Conservation (phyloP, 1,284 basidiomycete species). For the Ceratobasidium sp. region DNA sequence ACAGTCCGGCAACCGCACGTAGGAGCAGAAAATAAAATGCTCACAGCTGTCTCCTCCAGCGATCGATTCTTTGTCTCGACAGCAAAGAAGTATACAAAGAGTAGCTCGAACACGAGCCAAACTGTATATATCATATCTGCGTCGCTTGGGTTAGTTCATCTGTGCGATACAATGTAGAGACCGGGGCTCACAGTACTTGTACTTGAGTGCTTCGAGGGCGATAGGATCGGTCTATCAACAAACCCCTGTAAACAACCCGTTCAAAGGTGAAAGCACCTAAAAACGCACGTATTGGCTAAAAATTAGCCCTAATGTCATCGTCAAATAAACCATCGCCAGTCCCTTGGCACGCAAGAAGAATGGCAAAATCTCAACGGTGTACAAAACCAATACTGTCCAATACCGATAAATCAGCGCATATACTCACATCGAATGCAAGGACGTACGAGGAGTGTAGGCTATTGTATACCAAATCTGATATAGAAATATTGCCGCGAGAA, state of each 20-base stretch:
- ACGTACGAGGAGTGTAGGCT: slow-evolving; percentile 68
- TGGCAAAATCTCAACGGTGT: slow-evolving; percentile 77
- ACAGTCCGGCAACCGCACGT: too few relatives aligned
- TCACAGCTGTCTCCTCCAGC: slow-evolving; percentile 68
- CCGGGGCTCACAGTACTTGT: slow-evolving; percentile 33
- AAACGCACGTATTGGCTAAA: slow-evolving; percentile 70
- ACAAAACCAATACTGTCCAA: slow-evolving; percentile 58
- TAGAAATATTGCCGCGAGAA: slow-evolving; percentile 68
- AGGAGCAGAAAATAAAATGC: neutral
- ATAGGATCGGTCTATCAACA: slow-evolving; percentile 18
- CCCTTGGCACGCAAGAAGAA: slow-evolving; percentile 77
- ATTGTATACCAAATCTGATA: slow-evolving; percentile 63
- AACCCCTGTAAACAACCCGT: neutral
- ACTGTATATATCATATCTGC: slow-evolving; percentile 61
- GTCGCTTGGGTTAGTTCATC: neutral
- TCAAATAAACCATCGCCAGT: slow-evolving; percentile 71
- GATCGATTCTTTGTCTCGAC: slow-evolving; percentile 59
- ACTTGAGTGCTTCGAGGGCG: slow-evolving; percentile 30
- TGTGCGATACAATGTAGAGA: neutral
- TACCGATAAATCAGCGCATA: slow-evolving; percentile 25
- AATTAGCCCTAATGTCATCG: slow-evolving; percentile 59
- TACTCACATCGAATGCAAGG: neutral
- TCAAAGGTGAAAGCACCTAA: neutral
- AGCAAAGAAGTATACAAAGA: slow-evolving; percentile 75
- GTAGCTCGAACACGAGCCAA: slow-evolving; percentile 74